phyloP scores from a whole-genome alignment of 2,329 filamentous ascomycete genomes.

The Dothistroma septosporum region DNA sequence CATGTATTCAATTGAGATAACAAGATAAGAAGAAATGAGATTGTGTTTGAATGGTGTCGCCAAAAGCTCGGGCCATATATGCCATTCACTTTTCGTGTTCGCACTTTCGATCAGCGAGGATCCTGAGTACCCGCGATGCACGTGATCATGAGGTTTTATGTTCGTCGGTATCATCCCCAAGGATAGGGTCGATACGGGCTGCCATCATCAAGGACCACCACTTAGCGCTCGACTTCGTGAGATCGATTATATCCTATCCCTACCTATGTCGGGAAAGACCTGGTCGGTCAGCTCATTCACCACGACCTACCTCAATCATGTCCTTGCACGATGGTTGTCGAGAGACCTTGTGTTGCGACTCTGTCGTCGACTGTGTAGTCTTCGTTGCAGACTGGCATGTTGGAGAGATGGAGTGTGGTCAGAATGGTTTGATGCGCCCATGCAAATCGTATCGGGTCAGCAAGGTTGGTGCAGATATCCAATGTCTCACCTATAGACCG shows the following conservation, averaged over 20 bases:
- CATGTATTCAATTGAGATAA: too few relatives aligned
- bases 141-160: too few relatives aligned
- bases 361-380: not conserved
- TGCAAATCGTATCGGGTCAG: not conserved
- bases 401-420: not conserved
- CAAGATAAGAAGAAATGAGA: too few relatives aligned
- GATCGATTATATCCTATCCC: not conserved
- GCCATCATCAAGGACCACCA: too few relatives aligned
- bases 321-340: not conserved
- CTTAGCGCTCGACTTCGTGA: too few relatives aligned
- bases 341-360: not conserved
- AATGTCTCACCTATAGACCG: not conserved
- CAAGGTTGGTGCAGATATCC: not conserved
- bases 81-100: too few relatives aligned
- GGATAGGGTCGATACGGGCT: too few relatives aligned
- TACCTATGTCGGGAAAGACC: not conserved
- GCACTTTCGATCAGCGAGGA: too few relatives aligned
- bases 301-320: not conserved
- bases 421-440: not conserved
- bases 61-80: too few relatives aligned
- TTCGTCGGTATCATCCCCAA: too few relatives aligned
- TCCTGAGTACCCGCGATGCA: too few relatives aligned
- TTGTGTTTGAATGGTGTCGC: too few relatives aligned
- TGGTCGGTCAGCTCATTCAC: not conserved
- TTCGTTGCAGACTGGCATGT: not conserved